phyloP scores from a whole-genome alignment of 352 stramenopile species.

The Phytophthora podocarpi region DNA sequence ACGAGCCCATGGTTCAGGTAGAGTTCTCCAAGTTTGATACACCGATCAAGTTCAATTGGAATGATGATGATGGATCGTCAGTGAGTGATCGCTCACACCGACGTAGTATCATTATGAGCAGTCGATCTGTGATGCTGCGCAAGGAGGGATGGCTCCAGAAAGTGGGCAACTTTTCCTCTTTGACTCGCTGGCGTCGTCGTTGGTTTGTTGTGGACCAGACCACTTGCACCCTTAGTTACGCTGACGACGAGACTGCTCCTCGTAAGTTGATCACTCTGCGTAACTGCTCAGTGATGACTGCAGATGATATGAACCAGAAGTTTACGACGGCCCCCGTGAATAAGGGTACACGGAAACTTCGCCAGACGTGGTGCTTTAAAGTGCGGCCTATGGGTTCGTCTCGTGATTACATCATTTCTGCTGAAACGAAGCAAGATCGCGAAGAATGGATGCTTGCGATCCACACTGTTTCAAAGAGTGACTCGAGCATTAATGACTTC shows the following conservation, averaged over 20 bases:
- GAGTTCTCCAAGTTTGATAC: constrained; percentile 69
- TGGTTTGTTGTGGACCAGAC: constrained; percentile 86
- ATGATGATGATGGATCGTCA: constrained; percentile 29
- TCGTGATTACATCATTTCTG: constrained; percentile 84
- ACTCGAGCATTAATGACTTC: constrained; percentile 38
- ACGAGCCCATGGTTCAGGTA: constrained; percentile 74
- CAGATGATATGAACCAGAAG: constrained; percentile 87
- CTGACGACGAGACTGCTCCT: constrained; percentile 66
- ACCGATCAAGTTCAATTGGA: constrained; percentile 83
- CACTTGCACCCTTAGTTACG: constrained; percentile 82
- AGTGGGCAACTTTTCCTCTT: constrained; percentile 70
- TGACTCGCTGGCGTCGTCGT: constrained; percentile 74
- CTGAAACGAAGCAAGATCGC: constrained; percentile 89
- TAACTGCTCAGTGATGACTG: constrained; percentile 70
- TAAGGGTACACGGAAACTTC: constrained; percentile 79
- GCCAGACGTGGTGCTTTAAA: constrained; percentile 89
- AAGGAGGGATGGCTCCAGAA: constrained; percentile 89
- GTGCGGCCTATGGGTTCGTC: constrained; percentile 75
- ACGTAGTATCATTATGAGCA: constrained; percentile 58
- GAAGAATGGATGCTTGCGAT: constrained; percentile 91
- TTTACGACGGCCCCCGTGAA: constrained; percentile 88
- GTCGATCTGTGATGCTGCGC: constrained; percentile 59
- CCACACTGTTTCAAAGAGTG: constrained; percentile 71
- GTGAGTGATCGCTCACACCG: constrained; percentile 45
- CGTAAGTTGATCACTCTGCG: constrained; percentile 78